These are phyloP conservation scores for Dictyostelium citrinum DNA, from an alignment of 78 protist species.

Conservation along the genomic window DNA sequence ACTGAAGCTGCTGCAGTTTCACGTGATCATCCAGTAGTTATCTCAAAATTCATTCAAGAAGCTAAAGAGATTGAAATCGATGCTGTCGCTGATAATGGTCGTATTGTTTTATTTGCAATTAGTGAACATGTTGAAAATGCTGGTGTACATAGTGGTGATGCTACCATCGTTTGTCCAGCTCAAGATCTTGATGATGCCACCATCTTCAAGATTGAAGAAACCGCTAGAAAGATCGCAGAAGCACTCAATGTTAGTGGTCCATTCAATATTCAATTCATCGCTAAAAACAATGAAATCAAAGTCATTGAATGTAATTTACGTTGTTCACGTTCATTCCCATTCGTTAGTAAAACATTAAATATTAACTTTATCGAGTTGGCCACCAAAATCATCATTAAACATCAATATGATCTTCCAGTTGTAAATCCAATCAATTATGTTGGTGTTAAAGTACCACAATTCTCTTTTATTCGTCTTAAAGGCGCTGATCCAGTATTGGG, in stretches of 20 bases:
- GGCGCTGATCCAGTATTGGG: constrained; percentile 98
- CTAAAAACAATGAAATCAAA: constrained; percentile 93
- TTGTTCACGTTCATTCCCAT: constrained; percentile 96
- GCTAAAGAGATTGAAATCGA: constrained; percentile 98
- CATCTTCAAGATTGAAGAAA: constrained; percentile 57
- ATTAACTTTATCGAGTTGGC: constrained; percentile 89
- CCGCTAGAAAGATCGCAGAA: constrained; percentile 81
- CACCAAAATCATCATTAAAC: constrained; percentile 83
- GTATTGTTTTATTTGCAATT: constrained; percentile 91
- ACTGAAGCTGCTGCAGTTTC: constrained; percentile 90
- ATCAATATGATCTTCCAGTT: constrained; percentile 44
- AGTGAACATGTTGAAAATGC: constrained; percentile 99
- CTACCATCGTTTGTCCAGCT: constrained; percentile 97
- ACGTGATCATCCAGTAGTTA: constrained; percentile 92
- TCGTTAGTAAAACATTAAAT: constrained; percentile 91
- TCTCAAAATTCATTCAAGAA: constrained; percentile 93
- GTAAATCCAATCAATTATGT: constrained; percentile 38
- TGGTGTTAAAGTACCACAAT: constrained; percentile 96
- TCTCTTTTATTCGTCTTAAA: constrained; percentile 95
- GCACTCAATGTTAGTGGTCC: constrained; percentile 96
- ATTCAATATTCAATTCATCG: constrained; percentile 97
- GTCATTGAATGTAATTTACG: constrained; percentile 98
- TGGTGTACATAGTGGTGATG: constrained; percentile 99
- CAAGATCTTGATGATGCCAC: constrained; percentile 89
- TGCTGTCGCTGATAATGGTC: constrained; percentile 94